These are phyloP conservation scores for Nemania sp. DNA, from an alignment of 2,329 filamentous ascomycete species.

Conservation along the genomic window DNA sequence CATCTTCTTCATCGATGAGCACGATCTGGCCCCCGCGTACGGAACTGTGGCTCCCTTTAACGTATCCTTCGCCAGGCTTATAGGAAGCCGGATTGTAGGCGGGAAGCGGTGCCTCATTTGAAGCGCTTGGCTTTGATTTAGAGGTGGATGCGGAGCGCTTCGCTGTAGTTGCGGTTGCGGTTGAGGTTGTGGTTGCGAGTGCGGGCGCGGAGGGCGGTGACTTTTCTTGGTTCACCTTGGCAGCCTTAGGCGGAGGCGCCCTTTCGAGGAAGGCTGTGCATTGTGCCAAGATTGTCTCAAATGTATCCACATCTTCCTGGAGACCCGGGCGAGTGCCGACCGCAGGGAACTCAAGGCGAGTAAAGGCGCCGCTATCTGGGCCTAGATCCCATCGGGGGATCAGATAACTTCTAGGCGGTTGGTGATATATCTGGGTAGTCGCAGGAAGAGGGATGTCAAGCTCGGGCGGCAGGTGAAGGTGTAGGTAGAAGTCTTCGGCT, in stretches of 20 bases:
- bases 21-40: slow-evolving; percentile 82
- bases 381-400: slow-evolving; percentile 96
- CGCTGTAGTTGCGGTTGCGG: slow-evolving; percentile 41
- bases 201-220: slow-evolving; percentile 41
- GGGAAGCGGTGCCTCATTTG: slow-evolving; percentile 60
- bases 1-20: slow-evolving; percentile 94
- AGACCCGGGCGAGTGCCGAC: slow-evolving; percentile 77
- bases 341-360: slow-evolving; percentile 87
- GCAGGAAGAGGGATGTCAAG: slow-evolving; percentile 93
- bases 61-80: slow-evolving; percentile 83
- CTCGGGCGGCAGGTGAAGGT: slow-evolving; percentile 93
- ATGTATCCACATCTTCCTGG: slow-evolving; percentile 94
- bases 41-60: slow-evolving; percentile 69
- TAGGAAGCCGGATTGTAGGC: slow-evolving; percentile 87
- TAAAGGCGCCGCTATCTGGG: slow-evolving; percentile 89
- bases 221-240: slow-evolving; percentile 49
- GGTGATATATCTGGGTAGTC: slow-evolving; percentile 97
- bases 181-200: slow-evolving; percentile 32
- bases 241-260: slow-evolving; percentile 69
- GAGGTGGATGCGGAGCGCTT: slow-evolving; percentile 49
- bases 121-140: slow-evolving; percentile 59
- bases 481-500: slow-evolving; percentile 96
- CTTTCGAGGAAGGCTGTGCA: slow-evolving; percentile 96
- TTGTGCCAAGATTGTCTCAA: slow-evolving; percentile 97
- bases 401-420: slow-evolving; percentile 90